These are phyloP conservation scores for Colletotrichum orbiculare DNA, from an alignment of 2,329 filamentous ascomycete genomes.

Conservation along the genomic window DNA sequence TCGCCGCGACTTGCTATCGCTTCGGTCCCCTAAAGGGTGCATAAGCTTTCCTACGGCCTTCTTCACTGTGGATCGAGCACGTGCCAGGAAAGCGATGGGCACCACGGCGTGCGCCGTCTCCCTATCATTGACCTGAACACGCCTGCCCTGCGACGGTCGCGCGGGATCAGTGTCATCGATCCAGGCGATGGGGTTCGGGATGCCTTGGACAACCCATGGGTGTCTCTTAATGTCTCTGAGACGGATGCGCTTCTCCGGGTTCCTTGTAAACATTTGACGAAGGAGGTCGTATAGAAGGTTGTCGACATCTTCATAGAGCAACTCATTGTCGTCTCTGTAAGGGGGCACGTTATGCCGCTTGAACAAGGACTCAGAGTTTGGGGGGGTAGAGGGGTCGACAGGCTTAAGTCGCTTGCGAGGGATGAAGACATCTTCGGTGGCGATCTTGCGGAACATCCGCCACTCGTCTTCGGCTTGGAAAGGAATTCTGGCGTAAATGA, in stretches of 20 bases:
- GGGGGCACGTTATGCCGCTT: conserved; percentile 70
- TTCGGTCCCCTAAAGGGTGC: conserved; percentile 66
- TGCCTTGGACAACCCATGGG: conserved; percentile 85
- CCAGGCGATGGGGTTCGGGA: conserved; percentile 82
- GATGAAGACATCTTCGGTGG: conserved; percentile 91
- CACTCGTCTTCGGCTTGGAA: conserved; percentile 94
- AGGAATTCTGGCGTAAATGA: conserved; percentile 92
- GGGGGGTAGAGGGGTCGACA: conserved; percentile 69
- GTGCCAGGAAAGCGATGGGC: conserved; percentile 86
- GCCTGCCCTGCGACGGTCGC: conserved; percentile 79
- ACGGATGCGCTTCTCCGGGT: conserved; percentile 88
- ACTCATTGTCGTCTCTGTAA: conserved; percentile 80
- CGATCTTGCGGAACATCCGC: conserved; percentile 91
- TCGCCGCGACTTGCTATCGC: conserved; percentile 64
- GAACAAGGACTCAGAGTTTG: conserved; percentile 64
- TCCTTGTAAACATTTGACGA: conserved; percentile 83
- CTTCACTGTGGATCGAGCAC: conserved; percentile 82
- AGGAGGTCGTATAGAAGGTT: conserved; percentile 84
- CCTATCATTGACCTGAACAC: conserved; percentile 90
- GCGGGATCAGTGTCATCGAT: conserved; percentile 94
- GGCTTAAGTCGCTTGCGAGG: conserved; percentile 85
- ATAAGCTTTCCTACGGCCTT: conserved; percentile 74
- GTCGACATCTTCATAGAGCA: conserved; percentile 88
- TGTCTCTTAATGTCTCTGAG: conserved; percentile 94
- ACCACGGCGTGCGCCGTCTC: conserved; percentile 93